Evolutionary conservation across 2,329 filamentous ascomycete genomes (phyloP), one percentile per base, ranked within the genome.

Genomic region (Chalaropsis ovoidea): DNA sequence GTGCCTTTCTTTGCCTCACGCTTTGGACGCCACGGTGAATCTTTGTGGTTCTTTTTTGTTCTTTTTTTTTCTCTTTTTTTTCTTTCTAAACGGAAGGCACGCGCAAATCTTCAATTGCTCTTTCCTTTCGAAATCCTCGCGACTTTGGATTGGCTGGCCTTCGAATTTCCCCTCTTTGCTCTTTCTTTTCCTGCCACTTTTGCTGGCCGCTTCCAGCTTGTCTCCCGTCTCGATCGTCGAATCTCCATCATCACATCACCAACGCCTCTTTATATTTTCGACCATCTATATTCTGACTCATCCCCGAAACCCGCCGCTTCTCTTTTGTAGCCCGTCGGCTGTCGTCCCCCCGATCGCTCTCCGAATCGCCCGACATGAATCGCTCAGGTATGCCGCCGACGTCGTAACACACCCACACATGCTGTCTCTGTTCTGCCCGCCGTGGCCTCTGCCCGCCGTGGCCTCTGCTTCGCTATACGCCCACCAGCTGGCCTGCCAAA

Each of bases 351-450:
- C 7, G 27, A 35, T n/a, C 11, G 24, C 43, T 35, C n/a, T 35
- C n/a, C 43, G 10, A 63, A 63, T 39, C 17, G 19, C 45, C 15
- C 62, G 19, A 63, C 31, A 63, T 63, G 62, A 63, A 63, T 54
- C 62, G 62, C 47, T 63, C 62, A 63, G 62, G 62, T 63, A 63
- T 63, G 62, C 62, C 45, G n/a, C n/a, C 43, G 17, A 45, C 6
- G 19, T 69, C 35, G 35, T 10, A 39, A 39, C 35, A 39, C 35
- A 39, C 35, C 1, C 35, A 8, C 8, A 39, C 35, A 39, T 7
- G 1, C 35, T 39, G 1, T 39, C 5, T 39, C 35, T 39, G 31
- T 31, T 6, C n/a, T n/a, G n/a, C n/a, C n/a, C n/a, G n/a, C n/a
- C n/a, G n/a, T 35, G 31, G 31, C 31, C 31, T 35, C 31, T 35